A percentile compares a stretch with the other conserved stretches of the same genome.
phyloP scores from a whole-genome alignment of 805 yeast species.

The Hanseniaspora meyeri region DNA sequence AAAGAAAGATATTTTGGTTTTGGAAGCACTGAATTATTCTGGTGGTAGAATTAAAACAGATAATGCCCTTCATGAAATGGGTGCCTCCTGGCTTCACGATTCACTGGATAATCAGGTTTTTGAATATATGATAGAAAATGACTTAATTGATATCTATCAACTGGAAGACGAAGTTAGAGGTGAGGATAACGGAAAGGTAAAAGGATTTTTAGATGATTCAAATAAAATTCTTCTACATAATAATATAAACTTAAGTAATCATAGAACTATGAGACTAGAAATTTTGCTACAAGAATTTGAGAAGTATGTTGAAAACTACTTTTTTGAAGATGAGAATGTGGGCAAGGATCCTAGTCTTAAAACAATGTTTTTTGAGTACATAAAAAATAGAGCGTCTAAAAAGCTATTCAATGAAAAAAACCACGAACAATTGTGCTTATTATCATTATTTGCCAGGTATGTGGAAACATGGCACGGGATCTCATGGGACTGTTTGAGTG shows the following conservation, averaged over 20 bases:
- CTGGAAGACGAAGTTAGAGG: neutral
- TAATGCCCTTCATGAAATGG: conserved; percentile 47
- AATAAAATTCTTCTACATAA: conserved; percentile 11
- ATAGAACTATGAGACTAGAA: conserved; percentile 27
- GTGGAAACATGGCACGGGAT: conserved; percentile 75
- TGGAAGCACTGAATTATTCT: conserved; percentile 54
- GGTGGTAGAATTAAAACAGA: conserved; percentile 48
- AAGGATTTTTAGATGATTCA: conserved; percentile 11
- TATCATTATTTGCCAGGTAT: conserved; percentile 39
- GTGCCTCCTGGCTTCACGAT: conserved; percentile 90
- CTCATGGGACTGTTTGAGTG: conserved; percentile 53
- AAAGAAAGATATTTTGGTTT: conserved; percentile 21
- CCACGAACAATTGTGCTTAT: conserved; percentile 41
- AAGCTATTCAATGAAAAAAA: conserved; percentile 34
- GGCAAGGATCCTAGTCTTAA: conserved; percentile 43
- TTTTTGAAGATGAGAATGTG: conserved; percentile 28
- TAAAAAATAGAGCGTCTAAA: conserved; percentile 36
- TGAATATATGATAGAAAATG: conserved; percentile 2
- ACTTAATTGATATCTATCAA: conserved; percentile 18
- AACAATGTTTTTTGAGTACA: conserved; percentile 38
- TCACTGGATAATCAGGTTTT: conserved; percentile 43
- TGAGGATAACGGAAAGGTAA: neutral
- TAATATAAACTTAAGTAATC: conserved; percentile 21
- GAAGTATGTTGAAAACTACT: conserved; percentile 46
- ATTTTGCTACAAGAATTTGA: conserved; percentile 46